Evolutionary conservation across 148 eudicot species (phyloP), one percentile per base, ranked within the genome.

Genomic region (Salicornia ramosissima): DNA sequence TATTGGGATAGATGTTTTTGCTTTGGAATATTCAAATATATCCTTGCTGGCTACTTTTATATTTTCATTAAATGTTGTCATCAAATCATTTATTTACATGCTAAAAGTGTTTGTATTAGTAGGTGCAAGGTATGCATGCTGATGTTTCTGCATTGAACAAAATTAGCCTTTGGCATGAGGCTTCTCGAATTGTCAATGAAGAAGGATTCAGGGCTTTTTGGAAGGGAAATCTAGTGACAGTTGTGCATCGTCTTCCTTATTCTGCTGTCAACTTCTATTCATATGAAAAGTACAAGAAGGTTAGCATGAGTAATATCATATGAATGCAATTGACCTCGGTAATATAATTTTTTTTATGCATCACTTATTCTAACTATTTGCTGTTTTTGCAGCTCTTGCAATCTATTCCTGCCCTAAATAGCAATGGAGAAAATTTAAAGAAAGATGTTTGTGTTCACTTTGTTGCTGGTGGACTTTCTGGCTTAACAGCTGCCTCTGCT

Each of bases 81-180:
- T 45, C 24, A 9, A 67, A 40, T 1, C 15, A 53, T 22, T 10
- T 54, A 11, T 29, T 47, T 22, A 19, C 40, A 28, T 36, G 46
- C 26, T 45, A 29, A 68, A 49, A 43, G 24, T 68, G 13, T 30
- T 21, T 28, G 68, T 58, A 63, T 68, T 70, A 45, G 16, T 77
- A 91, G 97, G 84, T 91, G 62, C 94, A 91, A 82, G 97, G 97
- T 29, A 91, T 91, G 97, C 85, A 88, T 70, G 79, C 88, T 29
- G 87, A 91, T 88, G 87, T 77, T 76, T 72, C 90, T 40, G 67
- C 81, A 30, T 79, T 91, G 71, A 80, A 69, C 45, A 87, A 84
- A 75, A 71, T 86, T 68, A 78, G 86, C 78, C 43, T 91, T 72
- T 91, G 90, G 95, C 85, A 73, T 15, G 97, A 91, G 77, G 87